Conservation (phyloP, 352 stramenopile species). For the Phytophthora palmivora region DNA sequence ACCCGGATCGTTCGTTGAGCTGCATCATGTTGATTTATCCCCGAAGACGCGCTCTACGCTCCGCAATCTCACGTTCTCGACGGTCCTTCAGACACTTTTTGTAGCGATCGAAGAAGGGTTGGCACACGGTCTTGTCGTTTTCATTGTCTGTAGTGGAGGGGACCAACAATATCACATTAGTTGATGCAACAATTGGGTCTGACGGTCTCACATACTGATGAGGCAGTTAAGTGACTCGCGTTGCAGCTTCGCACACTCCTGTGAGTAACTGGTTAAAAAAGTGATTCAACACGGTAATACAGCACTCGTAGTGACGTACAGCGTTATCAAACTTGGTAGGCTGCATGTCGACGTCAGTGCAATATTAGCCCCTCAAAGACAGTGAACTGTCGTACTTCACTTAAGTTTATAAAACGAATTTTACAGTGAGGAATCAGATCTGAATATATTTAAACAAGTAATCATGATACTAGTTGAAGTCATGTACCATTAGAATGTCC, state of each 20-base stretch:
- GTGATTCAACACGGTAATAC: neutral
- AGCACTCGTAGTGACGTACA: slow-evolving; percentile 18
- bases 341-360: slow-evolving; percentile 12
- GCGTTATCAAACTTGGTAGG: slow-evolving; percentile 58
- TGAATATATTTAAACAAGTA: no score
- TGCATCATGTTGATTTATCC: slow-evolving; percentile 4
- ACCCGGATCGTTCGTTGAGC: slow-evolving; percentile 12
- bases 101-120: slow-evolving; percentile 73
- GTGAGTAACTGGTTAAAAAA: slow-evolving; percentile 5
- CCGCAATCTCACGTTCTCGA: slow-evolving; percentile 44
- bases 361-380: neutral
- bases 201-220: slow-evolving; percentile 43
- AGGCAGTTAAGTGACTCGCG: slow-evolving; percentile 76
- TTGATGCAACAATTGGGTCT: neutral
- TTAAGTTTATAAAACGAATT: neutral
- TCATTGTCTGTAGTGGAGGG: slow-evolving; percentile 49
- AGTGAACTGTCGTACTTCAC: neutral
- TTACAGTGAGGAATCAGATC: neutral
- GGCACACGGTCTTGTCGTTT: slow-evolving; percentile 51
- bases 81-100: slow-evolving; percentile 70
- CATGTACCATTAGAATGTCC: neutral
- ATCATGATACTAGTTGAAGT: no score
- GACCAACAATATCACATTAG: neutral
- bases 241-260: slow-evolving; percentile 77
- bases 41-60: slow-evolving; percentile 37